Evolutionary conservation across 495 filamentous ascomycete species (phyloP).

Genomic region (Amniculicola lignicola): DNA sequence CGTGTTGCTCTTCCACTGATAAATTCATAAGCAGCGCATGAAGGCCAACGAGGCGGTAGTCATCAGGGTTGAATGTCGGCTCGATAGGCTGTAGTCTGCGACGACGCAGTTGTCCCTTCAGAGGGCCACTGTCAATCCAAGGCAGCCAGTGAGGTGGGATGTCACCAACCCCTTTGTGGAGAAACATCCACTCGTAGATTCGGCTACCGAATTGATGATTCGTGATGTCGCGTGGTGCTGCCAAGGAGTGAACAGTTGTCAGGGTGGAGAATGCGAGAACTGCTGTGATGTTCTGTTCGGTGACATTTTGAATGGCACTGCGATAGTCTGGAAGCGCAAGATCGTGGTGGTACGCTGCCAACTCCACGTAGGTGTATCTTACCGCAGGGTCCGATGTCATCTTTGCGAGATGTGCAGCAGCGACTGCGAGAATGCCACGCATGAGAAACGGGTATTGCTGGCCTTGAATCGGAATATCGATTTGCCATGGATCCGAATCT

Average conservation of each 20-base stretch:
- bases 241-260: conserved; percentile 17
- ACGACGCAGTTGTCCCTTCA: conserved; percentile 6
- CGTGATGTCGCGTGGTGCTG: conserved; percentile 6
- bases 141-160: conserved; percentile 6
- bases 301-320: conserved; percentile 7
- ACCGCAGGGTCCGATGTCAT: not conserved
- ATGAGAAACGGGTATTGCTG: conserved; percentile 22
- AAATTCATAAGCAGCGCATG: conserved; percentile 5
- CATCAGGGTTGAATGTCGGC: conserved; percentile 17
- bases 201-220: not conserved
- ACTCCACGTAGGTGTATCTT: not conserved
- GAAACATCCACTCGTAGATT: conserved; percentile 4
- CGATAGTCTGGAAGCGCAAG: conserved; percentile 22
- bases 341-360: conserved; percentile 22
- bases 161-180: not conserved
- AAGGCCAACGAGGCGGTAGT: conserved; percentile 12
- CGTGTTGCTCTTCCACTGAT: not conserved
- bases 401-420: conserved; percentile 5
- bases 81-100: conserved; percentile 8
- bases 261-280: conserved; percentile 16
- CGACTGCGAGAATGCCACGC: conserved; percentile 19
- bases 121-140: conserved; percentile 5
- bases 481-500: conserved; percentile 13
- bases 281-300: conserved; percentile 9
- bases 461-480: conserved; percentile 6